Conservation (phyloP, 2,329 filamentous ascomycete species). For the Fusarium tuaranense region DNA sequence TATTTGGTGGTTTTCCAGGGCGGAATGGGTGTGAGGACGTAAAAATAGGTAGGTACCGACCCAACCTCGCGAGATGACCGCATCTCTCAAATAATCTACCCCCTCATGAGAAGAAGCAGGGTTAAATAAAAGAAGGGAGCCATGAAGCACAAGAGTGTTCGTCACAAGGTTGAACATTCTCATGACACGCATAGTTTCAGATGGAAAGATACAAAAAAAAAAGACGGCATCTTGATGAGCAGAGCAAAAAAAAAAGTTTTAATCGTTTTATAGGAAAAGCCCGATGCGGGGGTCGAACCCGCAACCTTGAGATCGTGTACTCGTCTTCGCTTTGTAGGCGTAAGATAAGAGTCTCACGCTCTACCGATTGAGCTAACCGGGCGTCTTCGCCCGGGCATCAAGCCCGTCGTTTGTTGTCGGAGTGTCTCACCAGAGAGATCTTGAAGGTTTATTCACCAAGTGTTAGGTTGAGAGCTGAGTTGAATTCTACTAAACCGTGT, state of each 20-base stretch:
- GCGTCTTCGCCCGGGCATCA: slow-evolving; percentile 10
- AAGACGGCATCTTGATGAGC: neutral
- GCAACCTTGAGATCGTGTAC: slow-evolving; percentile 64
- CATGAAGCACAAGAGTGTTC: neutral
- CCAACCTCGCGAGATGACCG: too few relatives aligned
- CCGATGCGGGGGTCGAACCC: slow-evolving; percentile 64
- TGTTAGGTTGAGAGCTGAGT: neutral
- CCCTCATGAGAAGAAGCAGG: neutral
- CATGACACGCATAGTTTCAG: neutral
- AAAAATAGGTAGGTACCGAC: neutral
- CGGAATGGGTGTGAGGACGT: neutral
- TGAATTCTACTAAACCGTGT: too few relatives aligned
- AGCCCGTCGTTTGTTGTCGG: neutral
- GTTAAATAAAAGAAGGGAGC: neutral
- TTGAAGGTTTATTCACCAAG: neutral
- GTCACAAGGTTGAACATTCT: neutral
- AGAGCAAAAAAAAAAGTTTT: neutral
- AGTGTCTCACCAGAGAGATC: neutral
- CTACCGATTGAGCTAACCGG: slow-evolving; percentile 57
- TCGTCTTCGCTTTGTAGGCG: slow-evolving; percentile 6
- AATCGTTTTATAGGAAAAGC: slow-evolving; percentile 49
- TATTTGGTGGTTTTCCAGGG: neutral
- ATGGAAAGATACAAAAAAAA: neutral
- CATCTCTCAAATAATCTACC: too few relatives aligned
- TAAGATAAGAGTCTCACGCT: slow-evolving; percentile 73